Evolutionary conservation across 2,329 filamentous ascomycete species (phyloP), one percentile per base, ranked within the genome.

Genomic region (Fusarium hainanense): DNA sequence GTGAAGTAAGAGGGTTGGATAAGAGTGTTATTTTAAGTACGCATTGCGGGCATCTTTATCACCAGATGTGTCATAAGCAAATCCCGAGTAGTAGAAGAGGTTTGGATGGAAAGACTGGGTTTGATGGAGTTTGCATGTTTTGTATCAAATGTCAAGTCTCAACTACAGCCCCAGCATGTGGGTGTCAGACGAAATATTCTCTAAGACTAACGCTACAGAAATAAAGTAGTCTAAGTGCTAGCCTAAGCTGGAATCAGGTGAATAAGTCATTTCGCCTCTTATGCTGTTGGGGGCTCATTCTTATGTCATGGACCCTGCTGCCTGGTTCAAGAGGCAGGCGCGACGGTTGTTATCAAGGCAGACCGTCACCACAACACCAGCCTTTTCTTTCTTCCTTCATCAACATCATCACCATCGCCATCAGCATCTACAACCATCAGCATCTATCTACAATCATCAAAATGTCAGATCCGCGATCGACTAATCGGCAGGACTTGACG

Each of bases 201-300:
- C 28, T 7, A 12, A n/a, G 34, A 18, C 18, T 37, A 2, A 4
- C 3, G 6, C 18, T 37, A 37, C 10, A 10, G 18, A 37, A 11
- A 37, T n/a, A n/a, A 37, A 37, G 10, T 37, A n/a, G 10, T 2
- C 18, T n/a, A 37, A n/a, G n/a, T n/a, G 34, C 10, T 37, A 7
- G 4, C 11, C 34, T 37, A 37, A 12, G 11, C 34, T 37, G 18
- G 18, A 18, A 37, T 37, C 10, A n/a, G 10, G 6, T n/a, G 18
- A 4, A 6, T 0, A n/a, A 37, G 0, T 10, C 12, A 7, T 37
- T n/a, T n/a, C 18, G 34, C n/a, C 34, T 7, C 3, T n/a, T 11
- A 37, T 37, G 34, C 28, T 28, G 28, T 28, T 11, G 12, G 28
- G 28, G 12, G 27, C 27, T 7, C 2, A 18, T 18, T 34, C 9